Conservation (phyloP, 495 filamentous ascomycete species). For the Aspergillus mulundensis region DNA sequence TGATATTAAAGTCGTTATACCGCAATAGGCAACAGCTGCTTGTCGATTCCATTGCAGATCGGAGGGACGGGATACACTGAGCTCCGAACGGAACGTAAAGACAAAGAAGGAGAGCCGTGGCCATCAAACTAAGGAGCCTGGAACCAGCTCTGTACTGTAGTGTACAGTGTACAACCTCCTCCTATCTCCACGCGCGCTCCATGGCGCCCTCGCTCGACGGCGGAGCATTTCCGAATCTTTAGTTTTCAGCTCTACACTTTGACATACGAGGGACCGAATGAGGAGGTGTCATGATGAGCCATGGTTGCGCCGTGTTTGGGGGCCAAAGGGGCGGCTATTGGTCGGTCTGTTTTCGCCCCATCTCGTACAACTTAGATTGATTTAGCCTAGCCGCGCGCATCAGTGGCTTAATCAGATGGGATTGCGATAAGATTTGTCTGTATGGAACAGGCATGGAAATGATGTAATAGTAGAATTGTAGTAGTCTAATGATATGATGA, state of each 20-base stretch:
- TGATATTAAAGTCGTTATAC: background rate
- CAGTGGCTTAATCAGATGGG: background rate
- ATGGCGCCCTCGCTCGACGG: background rate
- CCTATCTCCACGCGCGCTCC: background rate
- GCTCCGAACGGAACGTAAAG: background rate
- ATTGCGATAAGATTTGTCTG: background rate
- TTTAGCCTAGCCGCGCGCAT: background rate
- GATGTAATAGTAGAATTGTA: background rate
- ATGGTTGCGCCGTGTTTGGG: background rate
- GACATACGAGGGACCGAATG: background rate
- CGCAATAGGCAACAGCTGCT: background rate
- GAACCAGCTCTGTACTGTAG: background rate
- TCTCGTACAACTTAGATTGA: background rate
- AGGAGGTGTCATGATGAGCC: background rate
- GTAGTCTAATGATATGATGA: background rate
- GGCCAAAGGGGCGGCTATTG: background rate
- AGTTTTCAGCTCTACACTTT: background rate
- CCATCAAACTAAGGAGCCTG: background rate
- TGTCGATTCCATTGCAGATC: background rate
- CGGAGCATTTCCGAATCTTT: background rate
- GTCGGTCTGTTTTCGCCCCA: background rate
- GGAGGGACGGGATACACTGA: background rate
- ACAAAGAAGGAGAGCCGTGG: background rate
- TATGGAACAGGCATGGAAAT: background rate
- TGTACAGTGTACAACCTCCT: background rate